A percentile compares a stretch with the other conserved stretches of the same genome.
Conservation (phyloP, 73 alveolate genomes). For the Durusdinium trenchii region DNA sequence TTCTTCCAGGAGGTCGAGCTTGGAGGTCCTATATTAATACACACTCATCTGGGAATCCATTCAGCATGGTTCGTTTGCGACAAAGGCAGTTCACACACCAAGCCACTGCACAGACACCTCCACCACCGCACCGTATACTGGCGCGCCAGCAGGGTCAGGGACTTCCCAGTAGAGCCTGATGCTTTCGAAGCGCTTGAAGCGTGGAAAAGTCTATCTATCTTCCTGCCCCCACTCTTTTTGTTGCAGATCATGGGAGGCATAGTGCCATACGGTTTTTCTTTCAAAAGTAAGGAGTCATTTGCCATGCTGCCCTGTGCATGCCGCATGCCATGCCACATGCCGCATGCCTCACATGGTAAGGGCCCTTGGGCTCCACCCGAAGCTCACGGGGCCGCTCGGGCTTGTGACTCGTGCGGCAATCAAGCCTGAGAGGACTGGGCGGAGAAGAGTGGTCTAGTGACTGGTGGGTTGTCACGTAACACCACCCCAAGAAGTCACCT, state of each 20-base stretch:
- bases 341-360: neutral
- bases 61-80: no score
- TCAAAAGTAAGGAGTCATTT: neutral
- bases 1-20: no score
- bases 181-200: no score
- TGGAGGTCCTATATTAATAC: no score
- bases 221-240: neutral
- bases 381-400: conserved; percentile 28
- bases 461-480: no score
- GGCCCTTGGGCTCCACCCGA: neutral
- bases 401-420: conserved; percentile 43
- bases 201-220: neutral
- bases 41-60: no score
- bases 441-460: no score
- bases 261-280: no score
- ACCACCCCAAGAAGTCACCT: no score
- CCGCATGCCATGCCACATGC: neutral
- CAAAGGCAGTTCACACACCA: neutral
- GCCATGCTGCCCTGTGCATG: neutral
- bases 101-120: conserved; percentile 2
- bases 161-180: conserved; percentile 55
- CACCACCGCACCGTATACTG: conserved; percentile 33
- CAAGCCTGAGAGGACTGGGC: conserved; percentile 16
- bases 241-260: no score
- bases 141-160: conserved; percentile 37